Percentiles rank a stretch among this genome's conserved stretches.
phyloP scores from a whole-genome alignment of 163 green algal genomes.

The Scenedesmus sp. region DNA sequence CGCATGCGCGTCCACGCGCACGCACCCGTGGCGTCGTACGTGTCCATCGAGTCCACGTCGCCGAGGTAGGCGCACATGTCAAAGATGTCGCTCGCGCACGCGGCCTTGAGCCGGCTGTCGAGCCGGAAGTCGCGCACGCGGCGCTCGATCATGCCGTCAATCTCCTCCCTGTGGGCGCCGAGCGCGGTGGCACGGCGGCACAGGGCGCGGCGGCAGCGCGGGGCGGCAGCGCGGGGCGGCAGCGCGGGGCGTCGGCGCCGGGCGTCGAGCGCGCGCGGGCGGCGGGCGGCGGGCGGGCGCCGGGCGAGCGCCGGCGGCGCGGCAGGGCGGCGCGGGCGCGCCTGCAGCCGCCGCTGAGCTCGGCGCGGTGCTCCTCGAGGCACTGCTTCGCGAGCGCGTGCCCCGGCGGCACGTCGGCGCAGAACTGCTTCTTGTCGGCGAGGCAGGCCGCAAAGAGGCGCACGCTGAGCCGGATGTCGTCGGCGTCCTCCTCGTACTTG shows the following conservation, averaged over 20 bases:
- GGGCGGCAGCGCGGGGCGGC: too few species aligned
- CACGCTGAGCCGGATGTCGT: slow-evolving; percentile 60
- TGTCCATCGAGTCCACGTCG: slow-evolving; percentile 60
- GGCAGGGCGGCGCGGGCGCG: background rate
- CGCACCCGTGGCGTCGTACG: slow-evolving; percentile 55
- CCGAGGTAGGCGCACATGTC: slow-evolving; percentile 65
- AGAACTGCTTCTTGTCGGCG: slow-evolving; percentile 65
- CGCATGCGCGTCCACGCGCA: background rate
- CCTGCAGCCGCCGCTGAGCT: slow-evolving; percentile 45
- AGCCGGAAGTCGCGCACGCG: slow-evolving; percentile 83
- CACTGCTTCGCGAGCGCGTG: slow-evolving; percentile 70
- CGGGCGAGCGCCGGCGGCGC: background rate
- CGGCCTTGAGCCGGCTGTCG: slow-evolving; percentile 65
- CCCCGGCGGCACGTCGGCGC: slow-evolving; percentile 61
- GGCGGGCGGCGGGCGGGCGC: background rate
- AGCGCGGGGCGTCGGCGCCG: background rate
- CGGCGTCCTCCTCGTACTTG: slow-evolving; percentile 57
- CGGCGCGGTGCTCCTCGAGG: slow-evolving; percentile 74
- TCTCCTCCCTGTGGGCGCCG: slow-evolving; percentile 65
- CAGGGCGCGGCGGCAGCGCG: too few species aligned
- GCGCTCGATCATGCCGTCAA: slow-evolving; percentile 84
- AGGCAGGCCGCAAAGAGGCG: slow-evolving; percentile 58
- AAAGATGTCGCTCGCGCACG: slow-evolving; percentile 76
- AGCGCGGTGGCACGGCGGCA: background rate
- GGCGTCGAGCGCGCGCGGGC: too few species aligned